Percentiles rank a stretch among this genome's conserved stretches.
These are phyloP conservation scores for Basipetospora sp. DNA, from an alignment of 2,329 filamentous ascomycete species.

Conservation along the genomic window DNA sequence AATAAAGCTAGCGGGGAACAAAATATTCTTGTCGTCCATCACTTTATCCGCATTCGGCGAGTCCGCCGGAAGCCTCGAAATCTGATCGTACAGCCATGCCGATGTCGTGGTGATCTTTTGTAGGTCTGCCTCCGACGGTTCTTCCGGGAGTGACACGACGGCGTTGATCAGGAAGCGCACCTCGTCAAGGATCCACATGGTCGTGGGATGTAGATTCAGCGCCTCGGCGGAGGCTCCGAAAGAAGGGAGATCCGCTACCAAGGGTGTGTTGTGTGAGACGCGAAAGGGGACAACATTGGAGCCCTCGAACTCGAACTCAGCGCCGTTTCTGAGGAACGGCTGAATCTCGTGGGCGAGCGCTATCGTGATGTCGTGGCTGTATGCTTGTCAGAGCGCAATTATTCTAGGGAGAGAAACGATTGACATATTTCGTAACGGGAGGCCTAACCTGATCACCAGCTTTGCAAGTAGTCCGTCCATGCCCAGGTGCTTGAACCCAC, in stretches of 20 bases:
- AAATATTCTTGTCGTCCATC: constrained; percentile 6
- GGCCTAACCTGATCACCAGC: constrained; percentile 32
- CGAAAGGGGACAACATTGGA: constrained; percentile 24
- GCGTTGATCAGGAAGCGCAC: constrained; percentile 32
- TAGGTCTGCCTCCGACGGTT: constrained; percentile 21
- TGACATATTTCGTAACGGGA: constrained; percentile 3
- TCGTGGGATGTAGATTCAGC: constrained; percentile 29
- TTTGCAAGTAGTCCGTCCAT: constrained; percentile 33
- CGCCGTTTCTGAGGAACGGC: constrained; percentile 23
- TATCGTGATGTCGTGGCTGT: constrained; percentile 32
- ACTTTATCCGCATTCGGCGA: constrained; percentile 9
- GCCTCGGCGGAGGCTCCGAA: constrained; percentile 28
- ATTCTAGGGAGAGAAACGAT: too few species aligned
- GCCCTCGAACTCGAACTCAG: constrained; percentile 27
- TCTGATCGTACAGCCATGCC: constrained; percentile 24
- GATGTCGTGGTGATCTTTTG: constrained; percentile 25
- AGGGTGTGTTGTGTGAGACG: constrained; percentile 31
- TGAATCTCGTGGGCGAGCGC: constrained; percentile 31
- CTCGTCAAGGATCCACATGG: constrained; percentile 36
- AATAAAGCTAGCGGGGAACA: constrained; percentile 1
- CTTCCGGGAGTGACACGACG: constrained; percentile 24
- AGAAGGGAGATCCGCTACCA: constrained; percentile 26
- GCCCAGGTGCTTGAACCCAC: constrained; percentile 30
- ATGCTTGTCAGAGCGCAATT: too few species aligned
- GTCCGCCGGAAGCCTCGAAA: constrained; percentile 19